Conservation (phyloP, 176 grass and related monocot genomes). For the Aegilops umbellulata region DNA sequence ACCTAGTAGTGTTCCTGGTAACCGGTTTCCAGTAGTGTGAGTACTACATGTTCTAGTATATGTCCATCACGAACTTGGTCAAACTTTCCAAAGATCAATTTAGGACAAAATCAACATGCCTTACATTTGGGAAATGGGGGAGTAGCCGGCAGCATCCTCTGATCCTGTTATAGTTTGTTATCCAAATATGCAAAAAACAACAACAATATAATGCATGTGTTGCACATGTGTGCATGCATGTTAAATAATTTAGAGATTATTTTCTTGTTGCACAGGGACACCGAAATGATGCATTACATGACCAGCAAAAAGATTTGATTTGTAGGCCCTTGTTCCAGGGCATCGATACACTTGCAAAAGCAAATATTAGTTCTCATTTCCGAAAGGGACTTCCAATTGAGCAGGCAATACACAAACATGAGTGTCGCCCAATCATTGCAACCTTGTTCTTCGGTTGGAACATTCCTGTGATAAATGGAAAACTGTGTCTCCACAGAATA, state of each 20-base stretch:
- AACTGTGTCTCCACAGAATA: not conserved
- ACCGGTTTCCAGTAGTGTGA: too few relatives aligned
- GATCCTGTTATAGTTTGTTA: not conserved
- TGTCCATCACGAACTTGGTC: too few relatives aligned
- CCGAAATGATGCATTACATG: not conserved
- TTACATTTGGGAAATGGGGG: too few relatives aligned
- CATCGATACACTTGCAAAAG: not conserved
- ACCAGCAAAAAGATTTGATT: not conserved
- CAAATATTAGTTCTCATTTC: not conserved
- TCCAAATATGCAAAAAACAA: not conserved
- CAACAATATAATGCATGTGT: not conserved
- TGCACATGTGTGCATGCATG: not conserved
- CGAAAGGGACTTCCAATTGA: not conserved
- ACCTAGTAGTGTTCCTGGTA: too few relatives aligned
- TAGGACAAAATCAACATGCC: too few relatives aligned
- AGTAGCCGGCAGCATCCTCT: too few relatives aligned
- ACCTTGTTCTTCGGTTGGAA: not conserved
- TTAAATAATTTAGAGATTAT: not conserved
- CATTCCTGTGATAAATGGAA: slow-evolving; percentile 1
- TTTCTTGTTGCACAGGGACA: not conserved
- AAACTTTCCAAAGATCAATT: too few relatives aligned
- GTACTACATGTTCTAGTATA: too few relatives aligned
- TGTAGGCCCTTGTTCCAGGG: slow-evolving; percentile 4
- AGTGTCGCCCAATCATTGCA: not conserved
- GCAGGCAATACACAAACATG: not conserved